Conservation (phyloP, 106 monocot genomes). For the Dendrobium catenatum region DNA sequence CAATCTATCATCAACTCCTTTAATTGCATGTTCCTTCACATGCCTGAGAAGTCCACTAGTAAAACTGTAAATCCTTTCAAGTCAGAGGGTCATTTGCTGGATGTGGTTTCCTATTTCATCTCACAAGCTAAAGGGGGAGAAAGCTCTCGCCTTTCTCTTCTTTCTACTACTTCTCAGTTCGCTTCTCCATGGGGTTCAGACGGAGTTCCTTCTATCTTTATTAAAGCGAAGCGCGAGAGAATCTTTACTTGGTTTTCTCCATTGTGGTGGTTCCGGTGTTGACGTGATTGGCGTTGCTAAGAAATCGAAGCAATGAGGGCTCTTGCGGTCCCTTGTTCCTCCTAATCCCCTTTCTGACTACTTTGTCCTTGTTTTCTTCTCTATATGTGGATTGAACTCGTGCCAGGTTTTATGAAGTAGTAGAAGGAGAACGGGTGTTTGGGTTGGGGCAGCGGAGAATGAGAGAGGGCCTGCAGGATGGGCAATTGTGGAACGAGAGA, state of each 20-base stretch:
- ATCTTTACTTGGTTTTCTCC: constrained; percentile 19
- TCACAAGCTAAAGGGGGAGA: not conserved
- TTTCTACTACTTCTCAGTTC: not conserved
- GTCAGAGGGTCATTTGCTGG: not conserved
- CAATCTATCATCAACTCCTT: too few species aligned
- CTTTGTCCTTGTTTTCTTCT: constrained; percentile 6
- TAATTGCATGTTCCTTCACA: too few species aligned
- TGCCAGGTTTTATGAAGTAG: not conserved
- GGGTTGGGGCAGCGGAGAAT: constrained; percentile 23
- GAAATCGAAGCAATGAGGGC: not conserved
- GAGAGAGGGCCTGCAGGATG: constrained; percentile 49
- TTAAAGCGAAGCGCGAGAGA: constrained; percentile 18
- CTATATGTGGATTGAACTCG: not conserved
- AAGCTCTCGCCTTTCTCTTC: not conserved
- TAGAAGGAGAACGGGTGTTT: constrained; percentile 3
- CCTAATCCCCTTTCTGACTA: not conserved
- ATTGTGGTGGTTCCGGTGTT: constrained; percentile 6
- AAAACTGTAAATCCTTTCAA: not conserved
- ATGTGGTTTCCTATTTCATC: not conserved
- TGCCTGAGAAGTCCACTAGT: too few species aligned
- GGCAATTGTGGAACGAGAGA: constrained; percentile 90
- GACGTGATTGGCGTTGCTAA: too few species aligned
- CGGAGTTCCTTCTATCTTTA: constrained; percentile 23
- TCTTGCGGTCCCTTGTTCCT: constrained; percentile 4
- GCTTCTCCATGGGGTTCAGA: constrained; percentile 11